These are phyloP conservation scores for Phytophthora palmivora DNA, from an alignment of 352 stramenopile species.

Conservation along the genomic window DNA sequence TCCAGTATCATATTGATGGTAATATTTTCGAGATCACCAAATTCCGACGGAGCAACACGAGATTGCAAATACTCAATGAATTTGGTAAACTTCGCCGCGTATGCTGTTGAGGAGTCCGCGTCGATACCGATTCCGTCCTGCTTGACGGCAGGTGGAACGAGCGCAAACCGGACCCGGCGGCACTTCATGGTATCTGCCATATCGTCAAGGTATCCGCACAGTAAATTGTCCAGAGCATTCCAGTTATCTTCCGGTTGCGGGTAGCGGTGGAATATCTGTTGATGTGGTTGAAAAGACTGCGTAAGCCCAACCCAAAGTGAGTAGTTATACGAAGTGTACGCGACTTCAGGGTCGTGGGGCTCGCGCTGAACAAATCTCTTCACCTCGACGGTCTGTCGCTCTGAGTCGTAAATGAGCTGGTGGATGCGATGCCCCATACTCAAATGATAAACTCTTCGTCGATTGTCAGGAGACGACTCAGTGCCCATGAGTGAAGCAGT, in stretches of 20 bases:
- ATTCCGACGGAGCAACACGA: constrained; percentile 56
- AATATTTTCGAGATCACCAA: constrained; percentile 59
- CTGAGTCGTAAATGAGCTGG: constrained; percentile 78
- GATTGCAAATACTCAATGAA: constrained; percentile 76
- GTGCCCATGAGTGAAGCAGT: constrained; percentile 37
- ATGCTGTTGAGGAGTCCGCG: constrained; percentile 28
- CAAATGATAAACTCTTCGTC: constrained; percentile 60
- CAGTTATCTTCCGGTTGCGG: constrained; percentile 79
- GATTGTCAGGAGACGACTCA: constrained; percentile 25
- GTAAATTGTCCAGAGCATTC: constrained; percentile 78
- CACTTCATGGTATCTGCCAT: constrained; percentile 80
- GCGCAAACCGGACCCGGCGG: constrained; percentile 71
- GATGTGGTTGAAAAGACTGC: constrained; percentile 72
- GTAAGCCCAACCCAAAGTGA: constrained; percentile 74
- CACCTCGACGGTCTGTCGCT: constrained; percentile 80
- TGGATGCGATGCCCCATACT: constrained; percentile 87
- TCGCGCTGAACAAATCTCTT: constrained; percentile 75
- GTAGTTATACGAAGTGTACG: constrained; percentile 70
- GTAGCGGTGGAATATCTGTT: constrained; percentile 78
- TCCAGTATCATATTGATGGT: constrained; percentile 50
- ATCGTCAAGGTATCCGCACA: constrained; percentile 79
- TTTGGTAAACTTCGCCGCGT: constrained; percentile 62
- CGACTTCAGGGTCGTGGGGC: constrained; percentile 33
- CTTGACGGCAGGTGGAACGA: constrained; percentile 48
- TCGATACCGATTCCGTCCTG: constrained; percentile 7